Evolutionary conservation across 139 green algal species (phyloP).

Genomic region (Picochlorum sp.): DNA sequence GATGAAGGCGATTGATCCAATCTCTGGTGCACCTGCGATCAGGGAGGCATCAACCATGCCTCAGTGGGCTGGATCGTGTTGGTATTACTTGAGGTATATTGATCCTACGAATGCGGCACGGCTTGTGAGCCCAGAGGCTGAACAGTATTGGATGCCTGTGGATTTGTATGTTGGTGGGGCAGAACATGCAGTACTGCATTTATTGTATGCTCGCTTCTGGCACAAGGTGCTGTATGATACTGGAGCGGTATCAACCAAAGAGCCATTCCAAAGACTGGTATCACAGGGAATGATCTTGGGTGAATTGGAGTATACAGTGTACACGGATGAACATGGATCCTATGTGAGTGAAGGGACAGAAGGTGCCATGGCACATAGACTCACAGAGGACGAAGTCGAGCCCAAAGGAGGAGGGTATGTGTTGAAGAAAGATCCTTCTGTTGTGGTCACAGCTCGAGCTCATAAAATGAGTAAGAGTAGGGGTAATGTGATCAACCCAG

Average conservation of each 20-base stretch:
- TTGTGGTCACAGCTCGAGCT: slow-evolving; percentile 63
- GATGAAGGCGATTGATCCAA: slow-evolving; percentile 59
- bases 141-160: slow-evolving; percentile 97
- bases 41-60: slow-evolving; percentile 98
- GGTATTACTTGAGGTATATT: slow-evolving; percentile 97
- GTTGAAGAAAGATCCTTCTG: slow-evolving; percentile 46
- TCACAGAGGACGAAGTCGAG: slow-evolving; percentile 40
- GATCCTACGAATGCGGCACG: slow-evolving; percentile 64
- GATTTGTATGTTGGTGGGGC: slow-evolving; percentile 98
- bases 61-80: slow-evolving; percentile 76
- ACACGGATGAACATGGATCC: background rate
- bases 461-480: slow-evolving; percentile 98
- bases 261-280: slow-evolving; percentile 91
- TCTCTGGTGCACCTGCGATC: slow-evolving; percentile 37
- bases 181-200: slow-evolving; percentile 97
- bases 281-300: slow-evolving; percentile 98
- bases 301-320: slow-evolving; percentile 79
- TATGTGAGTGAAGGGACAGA: slow-evolving; percentile 12
- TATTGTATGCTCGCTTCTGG: slow-evolving; percentile 98
- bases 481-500: slow-evolving; percentile 98
- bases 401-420: slow-evolving; percentile 58
- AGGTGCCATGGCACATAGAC: slow-evolving; percentile 12
- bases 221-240: slow-evolving; percentile 98
- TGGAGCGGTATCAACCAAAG: slow-evolving; percentile 80
- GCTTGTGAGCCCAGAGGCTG: slow-evolving; percentile 71